phyloP scores from a whole-genome alignment of 177 flowering plant genomes.

The Vitis hybrid region DNA sequence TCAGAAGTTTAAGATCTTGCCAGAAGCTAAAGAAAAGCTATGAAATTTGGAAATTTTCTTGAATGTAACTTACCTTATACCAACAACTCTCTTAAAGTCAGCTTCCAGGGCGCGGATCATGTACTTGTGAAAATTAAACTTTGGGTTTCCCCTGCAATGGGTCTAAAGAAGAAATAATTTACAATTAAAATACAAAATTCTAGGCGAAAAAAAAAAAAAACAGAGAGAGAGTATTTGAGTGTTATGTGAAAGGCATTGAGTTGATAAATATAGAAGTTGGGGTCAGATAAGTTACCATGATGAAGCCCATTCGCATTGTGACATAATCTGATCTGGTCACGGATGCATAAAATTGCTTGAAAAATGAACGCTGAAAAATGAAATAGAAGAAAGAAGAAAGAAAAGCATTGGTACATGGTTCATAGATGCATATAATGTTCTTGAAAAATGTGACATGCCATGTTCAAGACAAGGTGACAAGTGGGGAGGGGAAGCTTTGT shows the following conservation, averaged over 20 bases:
- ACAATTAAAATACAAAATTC: conserved; percentile 11
- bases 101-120: conserved; percentile 57
- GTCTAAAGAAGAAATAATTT: conserved; percentile 25
- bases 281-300: conserved; percentile 21
- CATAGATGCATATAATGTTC: too few species aligned
- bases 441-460: too few species aligned
- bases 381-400: not conserved
- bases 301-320: conserved; percentile 33
- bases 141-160: conserved; percentile 54
- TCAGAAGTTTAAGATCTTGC: not conserved
- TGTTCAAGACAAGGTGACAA: too few species aligned
- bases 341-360: conserved; percentile 38
- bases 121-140: conserved; percentile 54
- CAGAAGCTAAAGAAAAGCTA: not conserved
- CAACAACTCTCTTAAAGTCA: conserved; percentile 57
- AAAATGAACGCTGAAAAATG: conserved; percentile 23
- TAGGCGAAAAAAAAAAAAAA: conserved; percentile 9
- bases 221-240: conserved; percentile 7
- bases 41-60: not conserved
- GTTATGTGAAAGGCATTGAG: conserved; percentile 3
- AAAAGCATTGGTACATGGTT: not conserved
- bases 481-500: too few species aligned
- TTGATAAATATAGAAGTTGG: not conserved
- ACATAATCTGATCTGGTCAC: conserved; percentile 35
- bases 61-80: conserved; percentile 39